A percentile compares a stretch with the other conserved stretches of the same genome.
Conservation (phyloP, 192 early-diverging fungal species). For the Umbelopsis sp. region DNA sequence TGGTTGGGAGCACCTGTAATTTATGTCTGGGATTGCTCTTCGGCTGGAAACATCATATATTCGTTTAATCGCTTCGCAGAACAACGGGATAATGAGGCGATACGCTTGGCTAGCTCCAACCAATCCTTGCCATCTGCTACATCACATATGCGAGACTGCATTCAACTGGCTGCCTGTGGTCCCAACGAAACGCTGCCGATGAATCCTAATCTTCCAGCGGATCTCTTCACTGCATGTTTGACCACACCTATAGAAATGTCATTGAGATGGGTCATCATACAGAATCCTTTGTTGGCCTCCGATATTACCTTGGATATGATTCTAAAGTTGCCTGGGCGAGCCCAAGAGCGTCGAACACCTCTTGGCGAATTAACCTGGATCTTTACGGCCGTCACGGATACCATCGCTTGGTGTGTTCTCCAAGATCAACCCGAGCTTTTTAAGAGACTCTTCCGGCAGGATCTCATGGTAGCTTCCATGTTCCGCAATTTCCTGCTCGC, state of each 20-base stretch:
- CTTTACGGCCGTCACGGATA: conserved; percentile 97
- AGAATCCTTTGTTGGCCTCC: conserved; percentile 72
- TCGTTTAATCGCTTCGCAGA: conserved; percentile 90
- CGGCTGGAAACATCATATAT: conserved; percentile 87
- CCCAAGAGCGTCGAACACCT: conserved; percentile 90
- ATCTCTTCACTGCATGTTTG: conserved; percentile 95
- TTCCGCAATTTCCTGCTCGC: conserved; percentile 97
- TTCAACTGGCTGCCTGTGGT: conserved; percentile 92
- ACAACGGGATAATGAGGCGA: conserved; percentile 77
- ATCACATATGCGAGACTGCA: conserved; percentile 68
- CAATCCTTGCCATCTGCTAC: conserved; percentile 22
- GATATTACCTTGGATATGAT: conserved; percentile 89
- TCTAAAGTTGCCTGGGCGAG: conserved; percentile 78
- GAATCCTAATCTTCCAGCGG: conserved; percentile 93
- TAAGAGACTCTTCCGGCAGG: conserved; percentile 89
- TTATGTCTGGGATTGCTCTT: conserved; percentile 96
- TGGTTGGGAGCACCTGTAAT: conserved; percentile 96
- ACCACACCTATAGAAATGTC: conserved; percentile 96
- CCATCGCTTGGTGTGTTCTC: conserved; percentile 96
- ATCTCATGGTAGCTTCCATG: conserved; percentile 90
- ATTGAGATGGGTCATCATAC: conserved; percentile 86
- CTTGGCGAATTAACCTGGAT: conserved; percentile 99
- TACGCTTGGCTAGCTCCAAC: conserved; percentile 31
- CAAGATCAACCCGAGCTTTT: conserved; percentile 79
- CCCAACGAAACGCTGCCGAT: conserved; percentile 86